Base-by-base conservation (phyloP, 2,329 filamentous ascomycete genomes). In the Pseudogymnoascus sp. region DNA sequence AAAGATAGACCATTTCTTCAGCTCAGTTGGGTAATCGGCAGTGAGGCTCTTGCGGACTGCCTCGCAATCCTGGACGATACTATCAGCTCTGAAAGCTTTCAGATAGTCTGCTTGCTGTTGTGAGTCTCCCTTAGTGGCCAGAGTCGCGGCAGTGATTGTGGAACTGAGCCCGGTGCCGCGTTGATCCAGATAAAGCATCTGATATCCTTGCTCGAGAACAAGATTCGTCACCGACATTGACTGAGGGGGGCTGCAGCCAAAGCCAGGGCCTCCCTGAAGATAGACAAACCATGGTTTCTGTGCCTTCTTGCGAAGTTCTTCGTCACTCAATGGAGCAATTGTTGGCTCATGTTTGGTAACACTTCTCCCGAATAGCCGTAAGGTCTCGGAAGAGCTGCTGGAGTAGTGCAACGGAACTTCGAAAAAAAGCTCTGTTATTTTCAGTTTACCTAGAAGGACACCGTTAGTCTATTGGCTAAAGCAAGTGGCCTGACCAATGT, bases 1-100 rank as follows among this genome's bases (percentile, higher is more conserved):
- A 64, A 96, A 87, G 30, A 94, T 81, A 62, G 86, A 88, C 93
- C 92, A 97, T 71, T 87, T 86, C 71, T 85, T 83, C 70, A 88
- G 85, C 57, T 87, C 83, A 20, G 81, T 77, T 0, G 88, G 85
- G 67, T 85, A 89, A 59, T 86, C 83, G 4, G 79, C 76, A 0
- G 89, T 94, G 60, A 97, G 77, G 38, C 81, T 87, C 67, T 85
- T 82, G 4, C 93, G 84, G 32, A 97, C 84, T 4, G 92, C 91
- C 72, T 97, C 93, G 65, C 88, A 90, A 70, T 97, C 93, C 54
- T 84, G 85, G 39, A 97, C 91, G 59, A 96, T 95, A 70, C 83
- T 94, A 74, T 97, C 92, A 34, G 93, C 91, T 41, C 93, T 84
- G 77, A 96, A 96, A 38, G 86, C 79, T 71, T 88, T 89, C 65